Conservation (phyloP, 345 rosid species). For the Boechera stricta region DNA sequence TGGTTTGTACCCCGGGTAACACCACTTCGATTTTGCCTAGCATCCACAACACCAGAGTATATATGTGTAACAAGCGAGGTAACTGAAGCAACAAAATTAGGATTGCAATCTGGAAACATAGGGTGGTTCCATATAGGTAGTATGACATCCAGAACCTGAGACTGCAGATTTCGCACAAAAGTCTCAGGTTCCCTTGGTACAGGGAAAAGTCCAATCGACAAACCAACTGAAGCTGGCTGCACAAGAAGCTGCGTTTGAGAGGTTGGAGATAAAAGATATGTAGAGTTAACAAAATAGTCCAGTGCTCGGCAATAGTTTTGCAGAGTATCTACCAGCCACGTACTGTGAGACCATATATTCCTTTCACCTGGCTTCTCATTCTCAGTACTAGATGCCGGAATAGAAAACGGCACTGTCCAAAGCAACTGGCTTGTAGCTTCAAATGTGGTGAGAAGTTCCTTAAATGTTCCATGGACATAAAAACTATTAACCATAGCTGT, state of each 20-base stretch:
- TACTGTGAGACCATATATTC: conserved; percentile 61
- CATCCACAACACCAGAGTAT: conserved; percentile 89
- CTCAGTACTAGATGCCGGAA: conserved; percentile 59
- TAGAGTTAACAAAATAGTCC: conserved; percentile 85
- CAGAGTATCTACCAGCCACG: conserved; percentile 86
- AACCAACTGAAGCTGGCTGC: conserved; percentile 85
- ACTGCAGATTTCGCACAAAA: conserved; percentile 84
- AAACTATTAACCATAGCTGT: conserved; percentile 89
- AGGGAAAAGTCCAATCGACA: conserved; percentile 87
- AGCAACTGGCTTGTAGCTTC: conserved; percentile 93
- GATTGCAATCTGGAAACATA: conserved; percentile 75
- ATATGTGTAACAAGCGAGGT: conserved; percentile 77
- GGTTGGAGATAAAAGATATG: conserved; percentile 68
- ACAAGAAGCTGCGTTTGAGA: conserved; percentile 92
- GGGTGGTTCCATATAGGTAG: conserved; percentile 89
- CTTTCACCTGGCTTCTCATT: conserved; percentile 73
- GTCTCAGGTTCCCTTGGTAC: conserved; percentile 94
- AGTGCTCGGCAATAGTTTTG: conserved; percentile 79
- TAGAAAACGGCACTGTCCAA: conserved; percentile 73
- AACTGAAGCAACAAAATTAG: conserved; percentile 78
- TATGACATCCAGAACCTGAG: conserved; percentile 88
- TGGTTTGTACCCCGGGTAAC: conserved; percentile 70
- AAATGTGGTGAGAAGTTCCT: conserved; percentile 88
- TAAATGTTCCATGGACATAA: conserved; percentile 91
- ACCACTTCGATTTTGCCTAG: conserved; percentile 73